These are phyloP conservation scores for Nemania serpens DNA, from an alignment of 2,329 filamentous ascomycete genomes.

Conservation along the genomic window DNA sequence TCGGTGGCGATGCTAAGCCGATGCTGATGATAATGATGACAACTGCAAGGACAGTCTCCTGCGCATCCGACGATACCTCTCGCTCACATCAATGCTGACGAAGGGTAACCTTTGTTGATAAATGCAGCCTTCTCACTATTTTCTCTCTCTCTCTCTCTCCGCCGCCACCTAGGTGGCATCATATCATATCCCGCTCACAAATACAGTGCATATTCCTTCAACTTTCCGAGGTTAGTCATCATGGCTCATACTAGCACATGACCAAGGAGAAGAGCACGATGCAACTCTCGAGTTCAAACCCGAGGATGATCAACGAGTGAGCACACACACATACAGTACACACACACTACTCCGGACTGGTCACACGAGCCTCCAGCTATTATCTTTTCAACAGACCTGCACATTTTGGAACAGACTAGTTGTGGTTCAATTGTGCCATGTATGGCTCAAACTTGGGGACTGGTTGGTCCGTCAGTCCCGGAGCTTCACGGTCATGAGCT, in stretches of 20 bases:
- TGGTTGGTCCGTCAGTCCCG: slow-evolving; percentile 20
- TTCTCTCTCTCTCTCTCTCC: not conserved
- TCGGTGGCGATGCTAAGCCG: not conserved
- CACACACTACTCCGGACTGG: slow-evolving; percentile 12
- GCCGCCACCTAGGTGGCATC: slow-evolving; percentile 5
- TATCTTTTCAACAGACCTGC: slow-evolving; percentile 19
- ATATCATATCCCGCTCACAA: slow-evolving; percentile 24
- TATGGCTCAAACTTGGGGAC: not conserved
- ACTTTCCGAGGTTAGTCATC: slow-evolving; percentile 17
- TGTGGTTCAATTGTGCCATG: slow-evolving; percentile 14
- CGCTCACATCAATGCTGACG: not conserved
- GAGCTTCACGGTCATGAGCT: slow-evolving; percentile 25
- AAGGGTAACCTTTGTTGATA: not conserved
- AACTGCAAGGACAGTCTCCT: not conserved
- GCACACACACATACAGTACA: no score
- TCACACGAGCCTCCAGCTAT: slow-evolving; percentile 22
- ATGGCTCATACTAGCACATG: not conserved
- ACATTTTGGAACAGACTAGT: slow-evolving; percentile 13
- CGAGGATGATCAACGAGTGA: slow-evolving; percentile 13
- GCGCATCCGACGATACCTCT: slow-evolving; percentile 1
- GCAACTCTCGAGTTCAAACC: slow-evolving; percentile 1
- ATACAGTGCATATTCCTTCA: slow-evolving; percentile 19
- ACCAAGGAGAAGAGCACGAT: slow-evolving; percentile 13
- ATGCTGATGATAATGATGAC: not conserved
- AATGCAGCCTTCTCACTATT: slow-evolving; percentile 5